Base-by-base conservation (phyloP, 2,329 filamentous ascomycete species). In the Fusarium clavum region DNA sequence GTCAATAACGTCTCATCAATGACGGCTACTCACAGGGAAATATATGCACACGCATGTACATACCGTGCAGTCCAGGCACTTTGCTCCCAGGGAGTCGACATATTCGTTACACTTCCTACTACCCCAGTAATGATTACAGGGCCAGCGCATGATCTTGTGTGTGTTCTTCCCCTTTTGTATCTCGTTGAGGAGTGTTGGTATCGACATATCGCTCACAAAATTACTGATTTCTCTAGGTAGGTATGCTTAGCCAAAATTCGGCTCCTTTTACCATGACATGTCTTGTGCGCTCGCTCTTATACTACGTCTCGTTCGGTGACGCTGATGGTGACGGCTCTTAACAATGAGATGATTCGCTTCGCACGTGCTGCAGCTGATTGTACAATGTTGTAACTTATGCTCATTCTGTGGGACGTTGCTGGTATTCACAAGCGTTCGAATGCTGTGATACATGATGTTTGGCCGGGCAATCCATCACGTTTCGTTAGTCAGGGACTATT, bases 111-210 rank as follows among this genome's bases (percentile, higher is more conserved):
- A 74, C 52, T 41, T 61, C 61, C 70, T 66, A 25, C 70, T 64
- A 32, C 72, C 72, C 68, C 72, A 75, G 8, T 56, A 57, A 44
- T 75, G 68, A 45, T 67, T 75, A 48, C 72, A 74, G 32, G 72
- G 72, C 72, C 72, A 74, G 25, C 54, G 63, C 72, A 75, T 75
- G n/a, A 32, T 53, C 41, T 29, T 57, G 29, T 27, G 25, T 30
- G 34, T 24, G 24, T 8, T n/a, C 40, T 43, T 18, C 20, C 52
- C 41, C 57, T 44, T 25, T 34, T 32, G 30, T 43, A 38, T 44
- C 25, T 61, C 29, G 29, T n/a, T 29, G 22, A 30, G 13, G 29
- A 60, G 41, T 48, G 29, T 38, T 38, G 57, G 14, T 51, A 45
- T 40, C 20, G 46, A 11, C 16, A 34, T 47, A 25, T 67, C 22